Percentiles rank a stretch among this genome's conserved stretches.
phyloP scores from a whole-genome alignment of 75 land plant genomes.

The Selaginella tamariscina region DNA sequence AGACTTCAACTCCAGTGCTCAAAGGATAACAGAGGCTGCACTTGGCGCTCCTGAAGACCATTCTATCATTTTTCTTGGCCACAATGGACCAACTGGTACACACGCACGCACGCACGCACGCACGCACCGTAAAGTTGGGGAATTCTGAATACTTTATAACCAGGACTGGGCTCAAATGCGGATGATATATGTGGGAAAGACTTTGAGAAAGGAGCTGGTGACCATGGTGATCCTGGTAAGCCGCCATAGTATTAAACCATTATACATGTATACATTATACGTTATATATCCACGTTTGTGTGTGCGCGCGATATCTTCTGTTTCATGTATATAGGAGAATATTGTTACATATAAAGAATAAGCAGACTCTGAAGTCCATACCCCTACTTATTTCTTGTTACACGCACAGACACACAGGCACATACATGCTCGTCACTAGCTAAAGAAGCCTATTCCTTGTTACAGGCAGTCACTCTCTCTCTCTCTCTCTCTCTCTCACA shows the following conservation, averaged over 20 bases:
- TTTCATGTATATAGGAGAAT: constrained; percentile 9
- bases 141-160: too few relatives aligned
- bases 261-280: too few relatives aligned
- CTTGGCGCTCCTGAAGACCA: constrained; percentile 45
- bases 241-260: neutral
- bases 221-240: constrained; percentile 91
- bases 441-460: neutral
- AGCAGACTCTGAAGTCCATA: too few relatives aligned
- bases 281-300: too few relatives aligned
- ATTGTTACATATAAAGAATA: too few relatives aligned
- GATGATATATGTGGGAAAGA: constrained; percentile 91
- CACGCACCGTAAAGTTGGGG: too few relatives aligned
- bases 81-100: constrained; percentile 83
- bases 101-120: too few relatives aligned
- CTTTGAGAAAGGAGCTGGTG: constrained; percentile 54
- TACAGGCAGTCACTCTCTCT: neutral
- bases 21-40: constrained; percentile 47
- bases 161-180: constrained; percentile 67
- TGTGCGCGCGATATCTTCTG: too few relatives aligned
- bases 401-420: too few relatives aligned
- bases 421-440: too few relatives aligned
- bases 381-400: too few relatives aligned
- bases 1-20: constrained; percentile 56
- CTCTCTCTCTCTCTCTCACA: neutral
- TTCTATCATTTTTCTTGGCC: constrained; percentile 60